Evolutionary conservation across 2,329 filamentous ascomycete genomes (phyloP).

Genomic region (Cordyceps pruinosa): DNA sequence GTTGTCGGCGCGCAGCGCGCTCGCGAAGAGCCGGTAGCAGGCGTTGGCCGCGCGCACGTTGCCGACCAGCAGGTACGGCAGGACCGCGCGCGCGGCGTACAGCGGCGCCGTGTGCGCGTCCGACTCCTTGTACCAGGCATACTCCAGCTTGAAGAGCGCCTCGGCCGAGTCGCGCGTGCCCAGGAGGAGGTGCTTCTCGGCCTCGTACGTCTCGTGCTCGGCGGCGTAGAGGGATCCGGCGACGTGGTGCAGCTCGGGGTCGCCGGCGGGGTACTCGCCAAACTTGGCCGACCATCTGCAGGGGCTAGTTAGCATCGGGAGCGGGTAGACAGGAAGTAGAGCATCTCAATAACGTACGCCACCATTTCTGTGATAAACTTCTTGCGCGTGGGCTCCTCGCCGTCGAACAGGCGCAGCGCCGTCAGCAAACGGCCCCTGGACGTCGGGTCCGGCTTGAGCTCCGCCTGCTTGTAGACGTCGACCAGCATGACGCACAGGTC

Average conservation of each 20-base stretch:
- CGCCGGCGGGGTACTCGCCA: slow-evolving; percentile 82
- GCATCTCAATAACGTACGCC: slow-evolving; percentile 44
- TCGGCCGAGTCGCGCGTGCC: slow-evolving; percentile 86
- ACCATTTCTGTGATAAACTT: slow-evolving; percentile 85
- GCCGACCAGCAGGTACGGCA: slow-evolving; percentile 85
- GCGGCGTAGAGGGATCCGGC: slow-evolving; percentile 83
- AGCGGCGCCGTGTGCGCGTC: slow-evolving; percentile 80
- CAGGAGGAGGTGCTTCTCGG: slow-evolving; percentile 80
- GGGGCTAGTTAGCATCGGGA: slow-evolving; percentile 7
- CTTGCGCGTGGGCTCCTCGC: slow-evolving; percentile 84
- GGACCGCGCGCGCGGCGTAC: slow-evolving; percentile 78
- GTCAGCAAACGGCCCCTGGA: slow-evolving; percentile 71
- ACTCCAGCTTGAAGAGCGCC: slow-evolving; percentile 75
- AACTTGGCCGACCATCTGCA: slow-evolving; percentile 71
- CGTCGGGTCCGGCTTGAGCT: slow-evolving; percentile 66
- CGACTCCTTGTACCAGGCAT: slow-evolving; percentile 87
- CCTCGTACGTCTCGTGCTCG: slow-evolving; percentile 87
- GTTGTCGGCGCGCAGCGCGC: slow-evolving; percentile 33
- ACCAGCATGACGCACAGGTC: slow-evolving; percentile 82
- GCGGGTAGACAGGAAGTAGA: not conserved
- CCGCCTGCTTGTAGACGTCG: slow-evolving; percentile 85
- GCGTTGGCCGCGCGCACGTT: slow-evolving; percentile 87
- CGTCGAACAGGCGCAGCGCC: slow-evolving; percentile 71
- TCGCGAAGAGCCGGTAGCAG: slow-evolving; percentile 60
- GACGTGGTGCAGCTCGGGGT: slow-evolving; percentile 91